Conservation (phyloP, 495 filamentous ascomycete species). For the Paragyromitra xinjiangensis region DNA sequence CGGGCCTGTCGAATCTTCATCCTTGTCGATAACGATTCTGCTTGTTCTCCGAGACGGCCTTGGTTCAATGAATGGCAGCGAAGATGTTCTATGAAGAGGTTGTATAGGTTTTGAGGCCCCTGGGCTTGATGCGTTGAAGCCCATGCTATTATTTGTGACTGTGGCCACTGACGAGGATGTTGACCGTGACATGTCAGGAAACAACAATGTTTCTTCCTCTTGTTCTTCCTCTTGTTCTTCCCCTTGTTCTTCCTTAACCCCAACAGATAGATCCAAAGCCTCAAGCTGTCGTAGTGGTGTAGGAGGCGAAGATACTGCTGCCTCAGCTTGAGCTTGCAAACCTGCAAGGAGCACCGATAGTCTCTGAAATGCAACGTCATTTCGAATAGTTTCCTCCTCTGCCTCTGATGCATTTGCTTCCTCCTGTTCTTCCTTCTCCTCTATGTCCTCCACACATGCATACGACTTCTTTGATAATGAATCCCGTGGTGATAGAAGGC, state of each 20-base stretch:
- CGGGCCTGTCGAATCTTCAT: conserved; percentile 17
- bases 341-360: conserved; percentile 55
- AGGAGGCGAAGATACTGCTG: conserved; percentile 52
- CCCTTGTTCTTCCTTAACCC: not conserved
- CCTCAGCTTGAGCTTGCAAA: conserved; percentile 55
- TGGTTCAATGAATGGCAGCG: conserved; percentile 34
- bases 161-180: conserved; percentile 26
- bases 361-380: conserved; percentile 55
- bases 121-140: conserved; percentile 29
- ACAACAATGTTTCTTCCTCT: conserved; percentile 11
- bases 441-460: conserved; percentile 39
- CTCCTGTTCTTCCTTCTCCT: conserved; percentile 30
- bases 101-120: conserved; percentile 20
- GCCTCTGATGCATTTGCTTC: conserved; percentile 23
- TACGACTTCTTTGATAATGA: conserved; percentile 36
- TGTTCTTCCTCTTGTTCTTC: conserved; percentile 9
- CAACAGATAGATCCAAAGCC: conserved; percentile 19
- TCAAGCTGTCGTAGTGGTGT: conserved; percentile 23
- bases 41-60: conserved; percentile 31
- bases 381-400: conserved; percentile 44
- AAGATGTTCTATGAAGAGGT: conserved; percentile 31
- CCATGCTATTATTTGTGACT: conserved; percentile 16
- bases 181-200: conserved; percentile 29
- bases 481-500: conserved; percentile 38
- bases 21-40: conserved; percentile 25